phyloP scores from a whole-genome alignment of 495 filamentous ascomycete species.

The Aspergillus olivimuriae region DNA sequence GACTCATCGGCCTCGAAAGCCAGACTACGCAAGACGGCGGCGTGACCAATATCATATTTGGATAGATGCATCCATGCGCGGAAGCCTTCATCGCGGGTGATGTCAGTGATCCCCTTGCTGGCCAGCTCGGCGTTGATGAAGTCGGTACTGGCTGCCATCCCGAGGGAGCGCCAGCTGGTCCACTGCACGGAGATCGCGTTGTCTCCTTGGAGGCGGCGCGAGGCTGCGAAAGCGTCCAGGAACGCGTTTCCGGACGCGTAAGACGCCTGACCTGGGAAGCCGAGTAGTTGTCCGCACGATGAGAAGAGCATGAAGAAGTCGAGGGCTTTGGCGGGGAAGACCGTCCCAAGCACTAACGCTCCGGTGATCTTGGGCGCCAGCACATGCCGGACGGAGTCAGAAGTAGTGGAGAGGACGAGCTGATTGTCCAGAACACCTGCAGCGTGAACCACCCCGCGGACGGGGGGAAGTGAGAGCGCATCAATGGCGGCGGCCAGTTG shows the following conservation, averaged over 20 bases:
- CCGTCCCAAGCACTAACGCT: slow-evolving; percentile 27
- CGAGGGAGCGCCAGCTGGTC: slow-evolving; percentile 40
- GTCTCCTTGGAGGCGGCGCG: slow-evolving; percentile 27
- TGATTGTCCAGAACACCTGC: slow-evolving; percentile 39
- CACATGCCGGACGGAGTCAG: slow-evolving; percentile 25
- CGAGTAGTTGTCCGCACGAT: slow-evolving; percentile 31
- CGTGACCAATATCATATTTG: slow-evolving; percentile 30
- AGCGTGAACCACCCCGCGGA: slow-evolving; percentile 43
- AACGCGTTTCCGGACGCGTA: slow-evolving; percentile 34
- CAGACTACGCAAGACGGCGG: slow-evolving; percentile 25
- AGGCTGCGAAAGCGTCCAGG: slow-evolving; percentile 28
- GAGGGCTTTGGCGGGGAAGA: slow-evolving; percentile 20
- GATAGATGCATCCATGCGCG: slow-evolving; percentile 33
- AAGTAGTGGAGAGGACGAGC: slow-evolving; percentile 27
- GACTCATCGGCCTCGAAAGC: slow-evolving; percentile 19
- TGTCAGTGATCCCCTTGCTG: slow-evolving; percentile 36
- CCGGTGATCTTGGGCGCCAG: slow-evolving; percentile 39
- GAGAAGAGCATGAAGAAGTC: slow-evolving; percentile 37
- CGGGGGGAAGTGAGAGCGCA: slow-evolving; percentile 20
- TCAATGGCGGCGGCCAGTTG: slow-evolving; percentile 17
- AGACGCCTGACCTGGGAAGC: slow-evolving; percentile 27
- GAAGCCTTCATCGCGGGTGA: slow-evolving; percentile 38
- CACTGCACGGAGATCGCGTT: slow-evolving; percentile 36
- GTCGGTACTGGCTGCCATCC: slow-evolving; percentile 31
- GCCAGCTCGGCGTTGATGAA: slow-evolving; percentile 36